A percentile compares a stretch with the other conserved stretches of the same genome.
phyloP scores from a whole-genome alignment of 179 eudicot genomes.

The Silene noctiflora region DNA sequence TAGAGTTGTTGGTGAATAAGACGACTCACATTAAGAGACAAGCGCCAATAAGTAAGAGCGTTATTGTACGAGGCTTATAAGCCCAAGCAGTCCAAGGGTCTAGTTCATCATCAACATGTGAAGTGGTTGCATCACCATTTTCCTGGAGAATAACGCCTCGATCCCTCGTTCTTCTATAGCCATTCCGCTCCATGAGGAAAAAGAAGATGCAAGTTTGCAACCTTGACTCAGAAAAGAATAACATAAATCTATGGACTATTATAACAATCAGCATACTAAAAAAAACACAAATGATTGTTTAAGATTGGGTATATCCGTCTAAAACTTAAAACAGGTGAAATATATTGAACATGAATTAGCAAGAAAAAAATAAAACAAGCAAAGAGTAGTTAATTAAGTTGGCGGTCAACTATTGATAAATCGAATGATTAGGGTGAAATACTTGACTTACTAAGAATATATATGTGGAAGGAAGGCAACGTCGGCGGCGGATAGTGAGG shows the following conservation, averaged over 20 bases:
- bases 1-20: not conserved
- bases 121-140: constrained; percentile 49
- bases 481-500: no score
- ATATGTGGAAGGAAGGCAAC: no score
- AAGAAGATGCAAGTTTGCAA: constrained; percentile 18
- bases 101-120: constrained; percentile 58
- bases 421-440: no score
- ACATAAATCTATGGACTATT: not conserved
- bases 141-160: constrained; percentile 29
- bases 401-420: no score
- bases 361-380: no score
- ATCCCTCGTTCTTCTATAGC: constrained; percentile 36
- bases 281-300: no score
- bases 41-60: constrained; percentile 83
- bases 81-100: constrained; percentile 99
- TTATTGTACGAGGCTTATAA: constrained; percentile 85
- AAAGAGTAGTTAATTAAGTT: no score
- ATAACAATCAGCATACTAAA: no score
- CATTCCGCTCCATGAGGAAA: constrained; percentile 57
- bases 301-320: no score
- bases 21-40: constrained; percentile 78
- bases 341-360: no score
- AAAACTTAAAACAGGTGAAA: no score
- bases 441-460: no score
- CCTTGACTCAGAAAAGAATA: not conserved